These are phyloP conservation scores for Saccharomycopsis sp. DNA, from an alignment of 805 yeast species.

Conservation along the genomic window DNA sequence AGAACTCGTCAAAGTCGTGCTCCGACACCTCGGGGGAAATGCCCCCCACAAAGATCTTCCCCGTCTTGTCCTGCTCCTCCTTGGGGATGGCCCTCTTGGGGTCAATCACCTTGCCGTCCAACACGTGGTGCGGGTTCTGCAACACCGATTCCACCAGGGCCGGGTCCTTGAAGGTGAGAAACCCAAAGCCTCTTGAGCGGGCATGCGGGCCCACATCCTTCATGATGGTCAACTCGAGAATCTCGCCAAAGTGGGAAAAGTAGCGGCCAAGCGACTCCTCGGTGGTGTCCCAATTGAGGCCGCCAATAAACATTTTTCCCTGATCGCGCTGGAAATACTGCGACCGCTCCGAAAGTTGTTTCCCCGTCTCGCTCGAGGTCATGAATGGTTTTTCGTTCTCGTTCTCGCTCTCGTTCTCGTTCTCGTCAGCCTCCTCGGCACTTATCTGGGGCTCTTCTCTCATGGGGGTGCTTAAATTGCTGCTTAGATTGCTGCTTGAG, in stretches of 20 bases:
- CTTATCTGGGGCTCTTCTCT: too few species aligned
- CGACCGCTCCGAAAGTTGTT: conserved; percentile 14
- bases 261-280: conserved; percentile 78
- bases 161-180: conserved; percentile 78
- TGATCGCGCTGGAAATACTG: conserved; percentile 46
- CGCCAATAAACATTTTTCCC: conserved; percentile 93
- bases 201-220: conserved; percentile 83
- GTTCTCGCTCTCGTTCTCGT: too few species aligned
- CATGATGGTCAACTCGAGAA: conserved; percentile 85
- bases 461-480: too few species aligned
- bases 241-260: conserved; percentile 82
- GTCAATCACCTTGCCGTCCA: conserved; percentile 94
- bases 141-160: conserved; percentile 78
- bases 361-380: conserved; percentile 19
- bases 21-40: conserved; percentile 91
- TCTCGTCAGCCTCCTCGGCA: too few species aligned
- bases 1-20: conserved; percentile 76
- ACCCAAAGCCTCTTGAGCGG: conserved; percentile 90
- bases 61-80: conserved; percentile 94
- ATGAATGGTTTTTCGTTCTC: too few species aligned
- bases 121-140: conserved; percentile 71
- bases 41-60: conserved; percentile 96
- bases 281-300: conserved; percentile 95
- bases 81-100: conserved; percentile 96
- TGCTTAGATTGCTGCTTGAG: too few species aligned